Conservation (phyloP, 345 rosid species). For the Acer yangbiense region DNA sequence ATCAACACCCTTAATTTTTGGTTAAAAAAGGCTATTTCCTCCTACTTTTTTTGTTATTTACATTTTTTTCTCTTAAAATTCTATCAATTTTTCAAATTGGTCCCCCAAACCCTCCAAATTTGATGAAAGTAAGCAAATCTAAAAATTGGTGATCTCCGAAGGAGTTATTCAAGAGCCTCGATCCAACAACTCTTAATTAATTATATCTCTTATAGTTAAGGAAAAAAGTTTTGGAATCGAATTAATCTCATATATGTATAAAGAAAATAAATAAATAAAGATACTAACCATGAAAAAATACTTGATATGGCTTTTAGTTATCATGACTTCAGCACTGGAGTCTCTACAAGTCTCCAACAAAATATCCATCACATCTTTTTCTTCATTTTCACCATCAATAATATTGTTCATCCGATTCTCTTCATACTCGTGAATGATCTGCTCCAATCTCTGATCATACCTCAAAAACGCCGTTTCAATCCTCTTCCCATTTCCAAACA, state of each 20-base stretch:
- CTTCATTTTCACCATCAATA: not conserved
- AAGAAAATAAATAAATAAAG: not conserved
- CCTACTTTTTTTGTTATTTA: too few relatives aligned
- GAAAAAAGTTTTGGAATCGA: too few relatives aligned
- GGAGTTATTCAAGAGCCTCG: too few relatives aligned
- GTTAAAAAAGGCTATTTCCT: too few relatives aligned
- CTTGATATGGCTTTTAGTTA: conserved; percentile 39
- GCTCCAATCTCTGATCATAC: conserved; percentile 50
- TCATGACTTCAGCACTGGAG: conserved; percentile 32
- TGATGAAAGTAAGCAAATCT: too few relatives aligned
- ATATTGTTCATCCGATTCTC: conserved; percentile 18
- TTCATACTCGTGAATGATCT: conserved; percentile 56
- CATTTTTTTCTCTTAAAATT: too few relatives aligned
- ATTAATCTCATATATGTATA: not conserved
- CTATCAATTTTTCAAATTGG: too few relatives aligned
- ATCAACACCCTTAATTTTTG: too few relatives aligned
- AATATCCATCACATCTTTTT: conserved; percentile 41
- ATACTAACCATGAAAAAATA: conserved; percentile 8
- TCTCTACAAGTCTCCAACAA: conserved; percentile 36
- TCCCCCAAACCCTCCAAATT: too few relatives aligned
- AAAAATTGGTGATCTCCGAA: too few relatives aligned
- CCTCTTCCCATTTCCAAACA: conserved; percentile 57
- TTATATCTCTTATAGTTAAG: too few relatives aligned
- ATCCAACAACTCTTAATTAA: too few relatives aligned
- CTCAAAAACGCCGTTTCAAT: conserved; percentile 42